These are phyloP conservation scores for Tremella fuciformis DNA, from an alignment of 768 basidiomycete species.

Conservation along the genomic window DNA sequence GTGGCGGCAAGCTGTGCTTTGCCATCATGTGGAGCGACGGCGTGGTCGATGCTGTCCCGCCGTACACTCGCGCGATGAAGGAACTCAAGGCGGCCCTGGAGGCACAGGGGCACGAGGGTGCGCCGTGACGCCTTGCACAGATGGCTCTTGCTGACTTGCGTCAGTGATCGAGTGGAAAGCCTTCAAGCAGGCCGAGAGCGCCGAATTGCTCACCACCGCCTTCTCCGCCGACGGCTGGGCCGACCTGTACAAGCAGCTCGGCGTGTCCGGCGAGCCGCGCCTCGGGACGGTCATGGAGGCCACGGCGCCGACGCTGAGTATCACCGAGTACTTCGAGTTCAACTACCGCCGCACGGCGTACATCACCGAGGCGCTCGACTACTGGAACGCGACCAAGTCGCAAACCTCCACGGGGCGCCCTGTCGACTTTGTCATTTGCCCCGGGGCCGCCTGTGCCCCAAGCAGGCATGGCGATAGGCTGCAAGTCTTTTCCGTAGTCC, in stretches of 20 bases:
- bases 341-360: constrained; percentile 59
- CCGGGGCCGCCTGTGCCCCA: constrained; percentile 63
- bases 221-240: neutral
- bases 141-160: neutral
- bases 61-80: constrained; percentile 63
- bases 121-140: constrained; percentile 9
- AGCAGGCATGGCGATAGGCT: constrained; percentile 63
- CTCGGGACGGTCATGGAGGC: constrained; percentile 55
- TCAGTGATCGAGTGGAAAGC: constrained; percentile 68
- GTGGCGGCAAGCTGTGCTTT: constrained; percentile 56
- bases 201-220: constrained; percentile 9
- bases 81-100: constrained; percentile 60
- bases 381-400: constrained; percentile 61
- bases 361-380: constrained; percentile 61
- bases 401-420: constrained; percentile 67
- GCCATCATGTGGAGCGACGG: constrained; percentile 71
- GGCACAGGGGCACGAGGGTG: constrained; percentile 66
- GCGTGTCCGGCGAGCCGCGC: constrained; percentile 22
- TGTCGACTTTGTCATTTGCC: constrained; percentile 70
- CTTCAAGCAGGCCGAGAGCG: constrained; percentile 16
- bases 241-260: constrained; percentile 16
- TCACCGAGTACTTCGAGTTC: constrained; percentile 67
- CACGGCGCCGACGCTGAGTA: constrained; percentile 54
- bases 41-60: constrained; percentile 63
- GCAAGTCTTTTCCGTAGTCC: constrained; percentile 52